Conservation (phyloP, 495 filamentous ascomycete species). For the Oleoguttula mirabilis region DNA sequence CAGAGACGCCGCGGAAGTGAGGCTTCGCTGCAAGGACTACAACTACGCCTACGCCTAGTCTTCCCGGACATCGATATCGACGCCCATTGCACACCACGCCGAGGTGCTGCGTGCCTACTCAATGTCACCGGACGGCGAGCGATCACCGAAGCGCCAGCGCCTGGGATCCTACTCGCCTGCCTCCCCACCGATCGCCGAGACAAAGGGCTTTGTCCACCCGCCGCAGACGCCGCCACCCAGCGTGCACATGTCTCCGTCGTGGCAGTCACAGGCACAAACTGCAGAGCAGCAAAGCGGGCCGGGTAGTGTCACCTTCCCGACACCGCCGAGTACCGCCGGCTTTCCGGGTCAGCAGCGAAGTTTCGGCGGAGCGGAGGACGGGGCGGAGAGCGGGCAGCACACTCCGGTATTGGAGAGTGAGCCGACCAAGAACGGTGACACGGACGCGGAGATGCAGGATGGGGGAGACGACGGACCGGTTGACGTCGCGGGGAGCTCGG, state of each 20-base stretch:
- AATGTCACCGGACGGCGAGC: conserved; percentile 13
- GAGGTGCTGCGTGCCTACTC: no score
- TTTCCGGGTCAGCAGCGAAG: conserved; percentile 8
- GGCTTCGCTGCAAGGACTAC: no score
- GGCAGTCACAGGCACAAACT: conserved; percentile 22
- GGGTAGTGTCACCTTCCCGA: conserved; percentile 27
- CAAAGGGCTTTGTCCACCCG: conserved; percentile 25
- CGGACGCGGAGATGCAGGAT: conserved; percentile 29
- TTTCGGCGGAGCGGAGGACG: conserved; percentile 7
- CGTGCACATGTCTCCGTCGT: conserved; percentile 26
- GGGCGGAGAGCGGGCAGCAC: conserved; percentile 2
- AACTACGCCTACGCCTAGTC: no score
- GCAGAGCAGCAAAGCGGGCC: conserved; percentile 12
- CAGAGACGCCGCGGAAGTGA: no score
- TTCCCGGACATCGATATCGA: no score
- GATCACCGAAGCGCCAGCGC: conserved; percentile 25
- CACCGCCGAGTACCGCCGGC: conserved; percentile 32
- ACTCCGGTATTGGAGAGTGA: conserved; percentile 8
- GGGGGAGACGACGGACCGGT: conserved; percentile 1
- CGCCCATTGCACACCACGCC: no score
- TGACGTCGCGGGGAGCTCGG: no score
- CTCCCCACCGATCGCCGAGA: conserved; percentile 24
- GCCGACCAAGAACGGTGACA: conserved; percentile 26
- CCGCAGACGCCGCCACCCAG: conserved; percentile 32
- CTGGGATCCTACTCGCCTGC: conserved; percentile 27